A percentile compares a stretch with the other conserved stretches of the same genome.
Conservation (phyloP, 768 basidiomycete genomes). For the Sporobolomyces roseus region DNA sequence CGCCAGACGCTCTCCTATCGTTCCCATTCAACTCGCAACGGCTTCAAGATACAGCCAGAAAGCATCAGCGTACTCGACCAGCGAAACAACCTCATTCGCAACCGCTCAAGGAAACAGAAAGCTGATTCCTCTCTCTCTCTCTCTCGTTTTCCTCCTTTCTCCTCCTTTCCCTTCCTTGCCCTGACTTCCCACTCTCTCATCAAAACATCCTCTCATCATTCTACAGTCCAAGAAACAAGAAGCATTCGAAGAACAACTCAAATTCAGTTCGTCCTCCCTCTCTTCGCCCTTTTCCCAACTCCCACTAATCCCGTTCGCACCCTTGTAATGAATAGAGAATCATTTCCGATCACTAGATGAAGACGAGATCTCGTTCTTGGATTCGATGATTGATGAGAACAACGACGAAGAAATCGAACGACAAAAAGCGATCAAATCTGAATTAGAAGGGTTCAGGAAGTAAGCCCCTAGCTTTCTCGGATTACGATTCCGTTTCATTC, state of each 20-base stretch:
- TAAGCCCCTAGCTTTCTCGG: constrained; percentile 6
- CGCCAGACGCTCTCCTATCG: neutral
- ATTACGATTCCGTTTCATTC: no score
- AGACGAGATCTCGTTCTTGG: constrained; percentile 50
- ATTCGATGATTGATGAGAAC: constrained; percentile 45
- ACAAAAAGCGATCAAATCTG: constrained; percentile 45
- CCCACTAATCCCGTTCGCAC: neutral
- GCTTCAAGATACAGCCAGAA: no score
- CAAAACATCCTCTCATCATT: no score
- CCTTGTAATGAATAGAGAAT: constrained; percentile 43
- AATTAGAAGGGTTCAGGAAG: constrained; percentile 47
- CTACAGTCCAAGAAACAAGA: constrained; percentile 49
- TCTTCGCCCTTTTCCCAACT: neutral
- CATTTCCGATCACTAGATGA: constrained; percentile 51
- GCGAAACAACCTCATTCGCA: no score
- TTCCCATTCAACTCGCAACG: no score
- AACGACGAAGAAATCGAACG: constrained; percentile 44
- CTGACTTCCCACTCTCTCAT: no score
- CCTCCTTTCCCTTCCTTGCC: neutral
- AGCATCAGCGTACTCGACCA: no score
- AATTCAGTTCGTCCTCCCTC: constrained; percentile 42
- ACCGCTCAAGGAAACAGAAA: no score
- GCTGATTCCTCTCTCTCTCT: neutral
- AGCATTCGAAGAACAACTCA: constrained; percentile 52
- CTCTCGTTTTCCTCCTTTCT: neutral